A percentile compares a stretch with the other conserved stretches of the same genome.
Conservation (phyloP, 2,329 filamentous ascomycete genomes). For the Plectosphaerella sp. region DNA sequence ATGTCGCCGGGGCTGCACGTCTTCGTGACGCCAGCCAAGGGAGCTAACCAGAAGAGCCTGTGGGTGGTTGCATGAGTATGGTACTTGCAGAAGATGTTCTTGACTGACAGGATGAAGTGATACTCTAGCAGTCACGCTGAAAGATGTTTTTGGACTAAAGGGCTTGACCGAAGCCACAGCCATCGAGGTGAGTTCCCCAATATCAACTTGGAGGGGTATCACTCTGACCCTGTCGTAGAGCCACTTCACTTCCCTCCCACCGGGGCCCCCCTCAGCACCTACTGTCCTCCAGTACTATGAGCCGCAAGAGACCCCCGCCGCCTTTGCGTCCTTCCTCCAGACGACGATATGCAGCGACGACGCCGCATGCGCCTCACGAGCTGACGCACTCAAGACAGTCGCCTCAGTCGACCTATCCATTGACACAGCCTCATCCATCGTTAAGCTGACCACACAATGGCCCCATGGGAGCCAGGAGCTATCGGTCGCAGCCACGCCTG, state of each 20-base stretch:
- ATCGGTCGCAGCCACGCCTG: conserved; percentile 30
- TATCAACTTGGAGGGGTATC: background rate
- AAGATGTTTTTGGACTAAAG: background rate
- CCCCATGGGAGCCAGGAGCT: conserved; percentile 37
- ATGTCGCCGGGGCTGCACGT: conserved; percentile 78
- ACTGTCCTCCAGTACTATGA: conserved; percentile 69
- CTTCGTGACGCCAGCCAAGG: conserved; percentile 59
- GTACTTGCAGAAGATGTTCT: background rate
- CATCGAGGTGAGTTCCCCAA: background rate
- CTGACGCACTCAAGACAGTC: conserved; percentile 43
- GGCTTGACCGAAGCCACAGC: background rate
- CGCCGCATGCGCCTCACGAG: conserved; percentile 42
- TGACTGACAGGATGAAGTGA: conserved; percentile 4
- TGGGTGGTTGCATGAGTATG: conserved; percentile 11
- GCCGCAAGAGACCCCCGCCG: conserved; percentile 50
- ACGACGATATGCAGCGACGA: conserved; percentile 42
- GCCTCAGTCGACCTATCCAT: conserved; percentile 73
- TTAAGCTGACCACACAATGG: conserved; percentile 66
- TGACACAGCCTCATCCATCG: conserved; percentile 59
- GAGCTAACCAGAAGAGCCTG: conserved; percentile 22
- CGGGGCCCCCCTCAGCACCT: conserved; percentile 21
- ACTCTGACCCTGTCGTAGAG: conserved; percentile 21
- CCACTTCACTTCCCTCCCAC: conserved; percentile 49
- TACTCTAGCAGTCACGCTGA: background rate
- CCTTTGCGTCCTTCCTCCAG: conserved; percentile 49